Conservation (phyloP, 257 asterid species). For the Solanum pimpinellifolium region DNA sequence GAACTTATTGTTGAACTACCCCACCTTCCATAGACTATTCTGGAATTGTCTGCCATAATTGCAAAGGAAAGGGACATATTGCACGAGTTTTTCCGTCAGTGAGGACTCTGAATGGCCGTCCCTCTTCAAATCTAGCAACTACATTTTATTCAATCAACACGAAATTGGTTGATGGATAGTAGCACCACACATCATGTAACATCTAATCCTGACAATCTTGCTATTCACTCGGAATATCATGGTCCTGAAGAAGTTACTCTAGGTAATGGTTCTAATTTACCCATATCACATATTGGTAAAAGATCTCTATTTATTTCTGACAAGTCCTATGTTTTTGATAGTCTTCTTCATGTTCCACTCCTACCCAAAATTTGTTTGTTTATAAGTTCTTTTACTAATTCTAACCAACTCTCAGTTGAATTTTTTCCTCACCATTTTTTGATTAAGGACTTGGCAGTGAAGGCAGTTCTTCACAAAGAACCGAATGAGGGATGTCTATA, state of each 20-base stretch:
- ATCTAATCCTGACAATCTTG: neutral
- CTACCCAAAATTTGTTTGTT: neutral
- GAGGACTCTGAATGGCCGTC: neutral
- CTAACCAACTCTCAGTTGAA: neutral
- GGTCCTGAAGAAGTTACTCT: neutral
- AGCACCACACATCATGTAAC: neutral
- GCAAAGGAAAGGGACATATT: too few relatives aligned
- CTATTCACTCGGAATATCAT: neutral
- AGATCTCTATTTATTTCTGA: neutral
- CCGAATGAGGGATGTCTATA: neutral
- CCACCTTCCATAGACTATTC: neutral
- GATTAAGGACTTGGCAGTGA: too few relatives aligned
- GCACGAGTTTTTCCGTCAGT: neutral
- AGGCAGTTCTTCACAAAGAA: neutral
- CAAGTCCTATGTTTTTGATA: neutral
- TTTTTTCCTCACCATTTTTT: neutral
- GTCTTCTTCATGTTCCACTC: neutral
- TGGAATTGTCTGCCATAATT: neutral
- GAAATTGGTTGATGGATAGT: too few relatives aligned
- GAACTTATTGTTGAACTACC: too few relatives aligned
- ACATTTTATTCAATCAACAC: too few relatives aligned
- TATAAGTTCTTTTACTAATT: neutral
- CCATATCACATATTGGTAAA: neutral
- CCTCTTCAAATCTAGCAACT: neutral
- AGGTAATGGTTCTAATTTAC: neutral